Conservation (phyloP, 1,139 yeast species). For the Kurtzmaniella quercitrusa region DNA sequence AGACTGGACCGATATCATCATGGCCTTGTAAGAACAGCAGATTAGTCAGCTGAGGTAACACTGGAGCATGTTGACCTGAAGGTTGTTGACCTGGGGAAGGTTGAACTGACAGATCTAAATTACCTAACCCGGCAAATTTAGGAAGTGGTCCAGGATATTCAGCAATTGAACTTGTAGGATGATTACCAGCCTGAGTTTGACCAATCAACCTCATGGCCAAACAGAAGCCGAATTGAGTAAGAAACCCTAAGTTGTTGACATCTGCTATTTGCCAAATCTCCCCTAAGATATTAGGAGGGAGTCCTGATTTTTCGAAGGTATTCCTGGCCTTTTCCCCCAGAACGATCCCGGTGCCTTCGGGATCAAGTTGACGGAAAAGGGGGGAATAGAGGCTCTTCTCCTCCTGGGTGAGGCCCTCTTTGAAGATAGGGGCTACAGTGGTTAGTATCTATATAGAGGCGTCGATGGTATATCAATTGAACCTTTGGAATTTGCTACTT, state of each 20-base stretch:
- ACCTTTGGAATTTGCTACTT: slow-evolving; percentile 12
- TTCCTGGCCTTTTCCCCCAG: slow-evolving; percentile 90
- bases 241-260: slow-evolving; percentile 75
- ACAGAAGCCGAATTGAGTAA: slow-evolving; percentile 78
- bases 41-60: slow-evolving; percentile 35
- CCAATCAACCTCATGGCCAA: slow-evolving; percentile 88
- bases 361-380: slow-evolving; percentile 75
- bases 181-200: slow-evolving; percentile 74
- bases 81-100: too few relatives aligned
- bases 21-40: slow-evolving; percentile 47
- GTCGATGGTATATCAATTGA: neutral
- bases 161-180: slow-evolving; percentile 47
- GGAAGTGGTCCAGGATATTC: slow-evolving; percentile 59
- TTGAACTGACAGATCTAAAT: slow-evolving; percentile 11
- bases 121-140: slow-evolving; percentile 37
- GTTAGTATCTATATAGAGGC: slow-evolving; percentile 5
- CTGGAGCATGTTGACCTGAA: slow-evolving; percentile 10
- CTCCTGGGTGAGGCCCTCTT: slow-evolving; percentile 63
- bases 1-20: slow-evolving; percentile 55
- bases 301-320: slow-evolving; percentile 80
- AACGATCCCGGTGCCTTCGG: slow-evolving; percentile 73
- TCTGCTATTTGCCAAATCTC: slow-evolving; percentile 96
- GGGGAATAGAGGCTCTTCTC: slow-evolving; percentile 73
- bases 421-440: slow-evolving; percentile 30
- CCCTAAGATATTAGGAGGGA: slow-evolving; percentile 74